Evolutionary conservation across 768 basidiomycete genomes (phyloP).

Genomic region (Kwoniella sp.): DNA sequence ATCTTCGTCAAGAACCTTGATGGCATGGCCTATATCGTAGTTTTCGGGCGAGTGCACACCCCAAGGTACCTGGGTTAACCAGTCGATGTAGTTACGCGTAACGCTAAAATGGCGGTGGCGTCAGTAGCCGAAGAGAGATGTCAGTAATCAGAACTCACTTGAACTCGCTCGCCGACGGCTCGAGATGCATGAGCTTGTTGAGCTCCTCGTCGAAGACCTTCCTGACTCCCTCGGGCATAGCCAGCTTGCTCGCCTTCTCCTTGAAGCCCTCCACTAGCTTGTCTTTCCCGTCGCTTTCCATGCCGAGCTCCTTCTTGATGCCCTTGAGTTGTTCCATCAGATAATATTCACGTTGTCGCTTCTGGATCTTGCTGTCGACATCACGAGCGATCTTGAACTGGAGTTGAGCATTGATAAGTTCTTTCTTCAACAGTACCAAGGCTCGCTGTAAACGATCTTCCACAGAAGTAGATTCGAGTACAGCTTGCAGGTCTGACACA

Average conservation of each 20-base stretch:
- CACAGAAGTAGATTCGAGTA: slow-evolving; percentile 77
- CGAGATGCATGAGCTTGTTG: slow-evolving; percentile 78
- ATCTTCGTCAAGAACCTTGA: slow-evolving; percentile 82
- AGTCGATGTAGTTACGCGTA: slow-evolving; percentile 85
- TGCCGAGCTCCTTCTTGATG: slow-evolving; percentile 92
- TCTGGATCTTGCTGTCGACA: slow-evolving; percentile 90
- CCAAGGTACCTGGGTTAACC: slow-evolving; percentile 77
- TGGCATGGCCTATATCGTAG: slow-evolving; percentile 77
- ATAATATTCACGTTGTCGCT: slow-evolving; percentile 89
- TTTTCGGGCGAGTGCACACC: slow-evolving; percentile 90
- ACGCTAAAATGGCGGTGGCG: slow-evolving; percentile 53
- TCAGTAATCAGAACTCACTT: slow-evolving; percentile 55
- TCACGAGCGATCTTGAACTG: slow-evolving; percentile 88
- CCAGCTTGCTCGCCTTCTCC: slow-evolving; percentile 70
- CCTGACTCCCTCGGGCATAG: slow-evolving; percentile 82
- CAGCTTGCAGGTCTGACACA: slow-evolving; percentile 84
- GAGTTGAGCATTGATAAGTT: slow-evolving; percentile 91
- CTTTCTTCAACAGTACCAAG: slow-evolving; percentile 89
- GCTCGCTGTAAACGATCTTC: slow-evolving; percentile 87
- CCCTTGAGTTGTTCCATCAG: slow-evolving; percentile 95
- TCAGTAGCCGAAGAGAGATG: neutral
- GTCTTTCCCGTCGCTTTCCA: slow-evolving; percentile 93
- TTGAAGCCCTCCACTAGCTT: slow-evolving; percentile 88
- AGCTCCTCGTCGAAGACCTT: slow-evolving; percentile 97
- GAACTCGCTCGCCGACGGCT: slow-evolving; percentile 86